Evolutionary conservation across 148 eudicot species (phyloP).

Genomic region (Spergularia bocconei): DNA sequence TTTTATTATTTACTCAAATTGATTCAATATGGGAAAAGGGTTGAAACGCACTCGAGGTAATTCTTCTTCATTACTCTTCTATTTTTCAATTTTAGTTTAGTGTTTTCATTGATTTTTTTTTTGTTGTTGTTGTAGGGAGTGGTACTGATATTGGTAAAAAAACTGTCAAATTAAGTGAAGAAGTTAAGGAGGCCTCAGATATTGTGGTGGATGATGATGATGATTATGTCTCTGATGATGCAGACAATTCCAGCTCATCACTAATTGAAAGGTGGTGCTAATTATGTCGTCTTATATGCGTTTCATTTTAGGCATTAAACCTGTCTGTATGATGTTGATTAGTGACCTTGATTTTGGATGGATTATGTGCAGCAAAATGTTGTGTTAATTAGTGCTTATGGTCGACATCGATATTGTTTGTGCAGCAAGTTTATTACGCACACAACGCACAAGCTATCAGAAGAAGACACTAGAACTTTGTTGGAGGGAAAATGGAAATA

Average conservation of each 20-base stretch:
- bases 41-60: neutral
- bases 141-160: constrained; percentile 26
- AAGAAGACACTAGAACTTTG: constrained; percentile 51
- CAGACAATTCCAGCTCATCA: constrained; percentile 35
- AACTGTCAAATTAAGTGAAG: constrained; percentile 36
- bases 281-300: too few relatives aligned
- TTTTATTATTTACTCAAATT: too few relatives aligned
- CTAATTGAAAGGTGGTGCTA: constrained; percentile 40
- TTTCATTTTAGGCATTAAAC: neutral
- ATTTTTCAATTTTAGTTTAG: neutral
- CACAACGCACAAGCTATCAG: constrained; percentile 43
- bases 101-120: neutral
- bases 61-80: neutral
- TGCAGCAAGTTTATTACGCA: constrained; percentile 70
- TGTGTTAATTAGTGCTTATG: neutral
- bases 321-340: neutral
- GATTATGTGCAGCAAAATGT: neutral
- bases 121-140: constrained; percentile 26
- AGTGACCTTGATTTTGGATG: neutral
- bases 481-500: constrained; percentile 61
- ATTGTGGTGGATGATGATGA: constrained; percentile 39
- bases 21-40: neutral
- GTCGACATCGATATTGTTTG: constrained; percentile 15
- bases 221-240: constrained; percentile 32
- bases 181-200: constrained; percentile 38